Evolutionary conservation across 2,329 filamentous ascomycete genomes (phyloP).

Genomic region (Fusarium incarnatum): DNA sequence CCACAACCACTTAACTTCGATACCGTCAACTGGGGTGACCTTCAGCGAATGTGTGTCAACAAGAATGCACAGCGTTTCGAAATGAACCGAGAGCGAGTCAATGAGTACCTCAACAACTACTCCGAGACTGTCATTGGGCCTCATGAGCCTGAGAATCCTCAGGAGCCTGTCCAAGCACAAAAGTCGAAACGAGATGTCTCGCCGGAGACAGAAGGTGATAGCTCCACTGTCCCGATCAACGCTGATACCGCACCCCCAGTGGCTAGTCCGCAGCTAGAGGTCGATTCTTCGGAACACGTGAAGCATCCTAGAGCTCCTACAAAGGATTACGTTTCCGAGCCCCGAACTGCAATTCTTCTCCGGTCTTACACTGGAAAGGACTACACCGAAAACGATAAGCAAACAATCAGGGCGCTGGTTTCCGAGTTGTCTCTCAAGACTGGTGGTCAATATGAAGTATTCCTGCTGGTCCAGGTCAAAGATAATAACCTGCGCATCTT

Average conservation of each 20-base stretch:
- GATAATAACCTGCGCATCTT: constrained; percentile 69
- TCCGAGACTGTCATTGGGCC: constrained; percentile 48
- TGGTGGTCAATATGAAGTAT: constrained; percentile 84
- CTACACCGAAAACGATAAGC: constrained; percentile 83
- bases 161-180: constrained; percentile 14
- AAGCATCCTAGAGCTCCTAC: constrained; percentile 23
- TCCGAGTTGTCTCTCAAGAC: constrained; percentile 80
- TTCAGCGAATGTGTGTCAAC: constrained; percentile 74
- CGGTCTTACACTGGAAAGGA: constrained; percentile 80
- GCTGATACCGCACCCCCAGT: background rate
- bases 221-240: background rate
- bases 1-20: constrained; percentile 66
- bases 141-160: constrained; percentile 17
- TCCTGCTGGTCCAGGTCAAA: constrained; percentile 83
- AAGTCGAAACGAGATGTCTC: constrained; percentile 22
- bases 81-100: constrained; percentile 54
- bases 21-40: constrained; percentile 74
- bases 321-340: constrained; percentile 51
- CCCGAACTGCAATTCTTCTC: constrained; percentile 78
- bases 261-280: constrained; percentile 1
- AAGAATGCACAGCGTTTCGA: constrained; percentile 75
- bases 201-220: constrained; percentile 1
- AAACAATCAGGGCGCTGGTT: constrained; percentile 82
- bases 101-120: constrained; percentile 59
- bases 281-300: constrained; percentile 10